phyloP scores from a whole-genome alignment of 345 rosid species.

The Eucalyptus coolabah region DNA sequence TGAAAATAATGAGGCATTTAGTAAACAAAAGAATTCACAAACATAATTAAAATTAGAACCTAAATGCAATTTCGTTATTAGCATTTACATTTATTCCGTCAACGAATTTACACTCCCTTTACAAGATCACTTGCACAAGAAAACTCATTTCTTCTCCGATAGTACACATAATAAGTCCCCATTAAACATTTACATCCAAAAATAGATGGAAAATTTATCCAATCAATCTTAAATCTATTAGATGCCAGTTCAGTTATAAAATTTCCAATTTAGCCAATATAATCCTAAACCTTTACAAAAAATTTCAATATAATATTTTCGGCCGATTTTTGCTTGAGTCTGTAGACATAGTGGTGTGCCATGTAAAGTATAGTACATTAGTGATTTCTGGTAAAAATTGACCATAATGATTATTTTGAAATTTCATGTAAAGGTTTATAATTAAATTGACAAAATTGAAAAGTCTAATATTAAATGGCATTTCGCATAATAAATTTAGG shows the following conservation, averaged over 20 bases:
- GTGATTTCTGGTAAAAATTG: fast-evolving
- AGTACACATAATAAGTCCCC: background rate
- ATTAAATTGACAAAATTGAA: background rate
- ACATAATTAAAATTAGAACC: background rate
- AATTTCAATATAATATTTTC: background rate
- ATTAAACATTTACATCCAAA: background rate
- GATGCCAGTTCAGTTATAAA: fast-evolving
- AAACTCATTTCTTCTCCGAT: background rate
- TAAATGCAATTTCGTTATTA: background rate
- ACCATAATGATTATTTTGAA: background rate
- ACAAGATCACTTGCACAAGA: background rate
- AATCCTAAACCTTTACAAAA: background rate
- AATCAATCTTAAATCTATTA: background rate
- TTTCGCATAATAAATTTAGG: background rate
- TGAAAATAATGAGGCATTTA: background rate
- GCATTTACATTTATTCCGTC: background rate
- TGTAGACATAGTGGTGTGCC: fast-evolving
- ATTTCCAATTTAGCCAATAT: background rate
- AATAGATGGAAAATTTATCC: background rate
- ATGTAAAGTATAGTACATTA: fast-evolving
- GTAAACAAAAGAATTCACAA: background rate
- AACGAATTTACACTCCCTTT: background rate
- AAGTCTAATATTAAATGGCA: background rate
- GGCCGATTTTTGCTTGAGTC: fast-evolving
- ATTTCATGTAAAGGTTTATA: fast-evolving